Evolutionary conservation across 2,329 filamentous ascomycete species (phyloP), one percentile per base, ranked within the genome.

Genomic region (Pseudogymnoascus sp.): DNA sequence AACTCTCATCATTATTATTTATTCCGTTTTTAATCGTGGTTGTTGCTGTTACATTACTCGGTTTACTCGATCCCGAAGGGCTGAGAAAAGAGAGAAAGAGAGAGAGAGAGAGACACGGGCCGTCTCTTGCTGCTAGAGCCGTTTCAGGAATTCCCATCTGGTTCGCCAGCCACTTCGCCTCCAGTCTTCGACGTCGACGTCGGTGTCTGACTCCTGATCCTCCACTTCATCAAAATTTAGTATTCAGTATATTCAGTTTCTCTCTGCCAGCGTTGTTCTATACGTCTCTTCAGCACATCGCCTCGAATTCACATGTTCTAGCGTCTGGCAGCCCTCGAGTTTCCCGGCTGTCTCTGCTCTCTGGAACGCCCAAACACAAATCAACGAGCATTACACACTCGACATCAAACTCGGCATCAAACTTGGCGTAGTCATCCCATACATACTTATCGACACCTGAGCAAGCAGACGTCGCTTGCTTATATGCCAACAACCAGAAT

Each of bases 101-200:
- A 17, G 44, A n/a, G 42, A 23, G 6, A 47, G 42, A 31, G 13
- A 53, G 28, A 57, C 50, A 57, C 50, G 50, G 50, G 50, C 50
- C 50, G 50, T 13, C 50, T 13, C 50, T 57, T 57, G 50, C 50
- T 57, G 17, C 50, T 57, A 57, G 50, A 57, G 50, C 50, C 50
- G 50, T 57, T 57, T 57, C 50, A 57, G 50, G 50, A 57, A 57
- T 57, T 57, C 50, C 50, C 50, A 57, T 57, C 50, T 57, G 50
- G 28, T 57, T 57, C 50, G 50, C 50, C 50, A 57, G 50, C 50
- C 50, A 57, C 50, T 57, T 57, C 50, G 50, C 50, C 50, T 35
- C 17, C 50, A 33, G 50, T 57, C 50, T 57, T 57, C 50, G 50
- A 57, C 50, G 50, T 33, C 50, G 50, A 57, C 50, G 50, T 57